These are phyloP conservation scores for Herpotrichia juniperi DNA, from an alignment of 2,329 filamentous ascomycete genomes.

Conservation along the genomic window DNA sequence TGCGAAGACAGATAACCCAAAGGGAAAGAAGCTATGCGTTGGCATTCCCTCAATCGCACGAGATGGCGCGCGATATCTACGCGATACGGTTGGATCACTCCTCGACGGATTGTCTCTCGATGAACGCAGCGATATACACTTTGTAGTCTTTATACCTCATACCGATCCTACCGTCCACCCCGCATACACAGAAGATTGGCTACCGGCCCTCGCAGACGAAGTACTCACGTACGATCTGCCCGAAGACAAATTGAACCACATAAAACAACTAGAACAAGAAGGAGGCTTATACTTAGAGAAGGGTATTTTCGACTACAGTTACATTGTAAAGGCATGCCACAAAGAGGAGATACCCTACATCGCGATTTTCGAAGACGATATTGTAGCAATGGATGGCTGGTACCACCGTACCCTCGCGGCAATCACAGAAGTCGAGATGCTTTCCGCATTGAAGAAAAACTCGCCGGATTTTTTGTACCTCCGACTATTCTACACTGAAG, in stretches of 20 bases:
- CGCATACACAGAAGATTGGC: conserved; percentile 50
- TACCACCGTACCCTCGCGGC: conserved; percentile 49
- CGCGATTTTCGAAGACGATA: conserved; percentile 55
- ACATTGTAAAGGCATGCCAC: conserved; percentile 50
- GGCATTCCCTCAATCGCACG: conserved; percentile 52
- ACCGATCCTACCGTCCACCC: conserved; percentile 49
- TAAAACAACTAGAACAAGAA: conserved; percentile 37
- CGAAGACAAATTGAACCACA: conserved; percentile 39
- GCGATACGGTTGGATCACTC: conserved; percentile 51
- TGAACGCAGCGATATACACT: conserved; percentile 50
- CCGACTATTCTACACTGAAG: conserved; percentile 55
- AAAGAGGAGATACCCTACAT: conserved; percentile 47
- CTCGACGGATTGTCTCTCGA: conserved; percentile 49
- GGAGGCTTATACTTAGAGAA: conserved; percentile 46
- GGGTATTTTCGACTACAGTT: conserved; percentile 52
- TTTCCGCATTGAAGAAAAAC: conserved; percentile 27
- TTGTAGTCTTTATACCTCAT: conserved; percentile 54
- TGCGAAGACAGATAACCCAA: conserved; percentile 15
- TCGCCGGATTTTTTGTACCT: conserved; percentile 49
- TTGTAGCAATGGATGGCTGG: conserved; percentile 56
- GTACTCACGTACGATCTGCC: conserved; percentile 49
- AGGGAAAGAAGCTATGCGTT: conserved; percentile 47
- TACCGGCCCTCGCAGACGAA: conserved; percentile 47
- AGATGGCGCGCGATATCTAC: conserved; percentile 48
- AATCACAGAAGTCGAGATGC: conserved; percentile 39